phyloP scores from a whole-genome alignment of 2,329 filamentous ascomycete genomes.

The Sporothrix variecibatus region DNA sequence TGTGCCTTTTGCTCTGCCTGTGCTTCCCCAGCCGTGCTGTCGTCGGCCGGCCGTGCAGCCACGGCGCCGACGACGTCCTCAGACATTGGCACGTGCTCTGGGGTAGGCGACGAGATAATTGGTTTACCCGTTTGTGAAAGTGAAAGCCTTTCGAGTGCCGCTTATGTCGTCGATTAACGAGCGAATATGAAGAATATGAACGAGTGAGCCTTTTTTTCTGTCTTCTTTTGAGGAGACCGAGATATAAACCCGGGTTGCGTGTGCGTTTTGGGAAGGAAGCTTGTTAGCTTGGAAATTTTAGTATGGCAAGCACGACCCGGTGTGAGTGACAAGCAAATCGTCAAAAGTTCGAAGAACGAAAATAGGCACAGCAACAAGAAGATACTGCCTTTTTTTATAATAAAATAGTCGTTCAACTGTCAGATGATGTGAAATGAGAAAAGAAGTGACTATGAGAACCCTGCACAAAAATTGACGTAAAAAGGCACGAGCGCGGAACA shows the following conservation, averaged over 20 bases:
- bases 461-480: background rate
- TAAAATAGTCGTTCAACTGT: background rate
- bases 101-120: background rate
- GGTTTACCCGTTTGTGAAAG: background rate
- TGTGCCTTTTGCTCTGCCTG: background rate
- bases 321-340: background rate
- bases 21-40: background rate
- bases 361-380: background rate
- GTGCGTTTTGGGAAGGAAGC: slow-evolving; percentile 1
- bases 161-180: background rate
- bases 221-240: background rate
- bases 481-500: slow-evolving; percentile 1
- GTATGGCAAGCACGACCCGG: background rate
- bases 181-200: background rate
- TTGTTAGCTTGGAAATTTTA: slow-evolving; percentile 15
- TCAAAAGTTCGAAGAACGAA: background rate
- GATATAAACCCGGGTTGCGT: background rate
- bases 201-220: background rate
- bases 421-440: background rate
- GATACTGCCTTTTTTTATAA: too few species aligned
- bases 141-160: background rate
- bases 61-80: background rate
- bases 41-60: background rate
- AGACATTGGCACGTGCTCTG: slow-evolving; percentile 7
- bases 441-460: background rate